Conservation (phyloP, 768 basidiomycete genomes). For the Boletus edulis region DNA sequence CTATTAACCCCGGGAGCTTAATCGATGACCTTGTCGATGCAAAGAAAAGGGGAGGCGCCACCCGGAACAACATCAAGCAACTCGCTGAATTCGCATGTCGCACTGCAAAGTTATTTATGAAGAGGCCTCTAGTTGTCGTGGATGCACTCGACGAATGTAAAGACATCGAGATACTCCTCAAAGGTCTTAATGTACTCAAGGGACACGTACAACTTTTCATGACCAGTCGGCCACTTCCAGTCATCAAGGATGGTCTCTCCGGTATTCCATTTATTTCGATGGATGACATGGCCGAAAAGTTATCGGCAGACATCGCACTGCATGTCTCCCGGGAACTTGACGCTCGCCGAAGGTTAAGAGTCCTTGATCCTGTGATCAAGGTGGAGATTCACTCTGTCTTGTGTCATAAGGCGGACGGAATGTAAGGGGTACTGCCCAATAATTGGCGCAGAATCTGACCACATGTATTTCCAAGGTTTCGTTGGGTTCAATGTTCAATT, state of each 20-base stretch:
- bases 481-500: conserved; percentile 3
- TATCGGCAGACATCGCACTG: background rate
- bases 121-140: background rate
- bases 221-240: background rate
- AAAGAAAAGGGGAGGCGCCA: background rate
- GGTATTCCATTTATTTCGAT: conserved; percentile 1
- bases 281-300: background rate
- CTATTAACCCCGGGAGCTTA: background rate
- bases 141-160: conserved; percentile 8
- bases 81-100: background rate
- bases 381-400: background rate
- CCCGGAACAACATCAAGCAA: background rate
- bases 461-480: background rate
- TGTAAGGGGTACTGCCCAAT: background rate
- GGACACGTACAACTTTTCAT: background rate
- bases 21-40: background rate
- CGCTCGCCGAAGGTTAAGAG: background rate
- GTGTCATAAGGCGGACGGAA: background rate
- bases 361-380: background rate
- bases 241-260: background rate
- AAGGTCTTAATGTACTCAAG: background rate
- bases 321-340: conserved; percentile 1
- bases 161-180: background rate
- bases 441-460: background rate
- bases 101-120: background rate